These are phyloP conservation scores for Poterioochromonas sp. DNA, from an alignment of 352 stramenopile species.

Conservation along the genomic window DNA sequence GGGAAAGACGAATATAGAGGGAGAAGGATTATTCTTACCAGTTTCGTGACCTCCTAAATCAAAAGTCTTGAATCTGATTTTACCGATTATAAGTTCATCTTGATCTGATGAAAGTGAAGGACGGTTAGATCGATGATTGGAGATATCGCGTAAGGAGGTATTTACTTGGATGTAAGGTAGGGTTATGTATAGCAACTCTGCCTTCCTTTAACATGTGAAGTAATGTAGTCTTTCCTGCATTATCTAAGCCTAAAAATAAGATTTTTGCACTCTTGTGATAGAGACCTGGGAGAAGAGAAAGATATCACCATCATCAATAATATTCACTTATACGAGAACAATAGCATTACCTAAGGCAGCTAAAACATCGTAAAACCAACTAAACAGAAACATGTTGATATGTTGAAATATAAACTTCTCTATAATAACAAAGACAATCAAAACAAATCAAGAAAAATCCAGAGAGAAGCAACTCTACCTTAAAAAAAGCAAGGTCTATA, in stretches of 20 bases:
- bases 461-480: no score
- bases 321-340: neutral
- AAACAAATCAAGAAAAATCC: no score
- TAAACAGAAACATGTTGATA: conserved; percentile 88
- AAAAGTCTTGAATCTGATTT: conserved; percentile 98
- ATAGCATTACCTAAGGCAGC: conserved; percentile 68
- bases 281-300: conserved; percentile 68
- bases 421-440: no score
- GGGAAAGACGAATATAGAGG: neutral
- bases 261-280: conserved; percentile 99
- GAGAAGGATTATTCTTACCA: conserved; percentile 40
- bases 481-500: no score
- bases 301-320: neutral
- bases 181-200: conserved; percentile 85
- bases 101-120: conserved; percentile 21
- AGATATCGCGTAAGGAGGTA: neutral
- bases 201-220: conserved; percentile 99
- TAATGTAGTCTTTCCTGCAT: conserved; percentile 98
- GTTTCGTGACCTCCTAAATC: conserved; percentile 98
- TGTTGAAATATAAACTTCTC: no score
- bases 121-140: conserved; percentile 49
- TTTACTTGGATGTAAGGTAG: conserved; percentile 86
- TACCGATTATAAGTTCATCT: conserved; percentile 56
- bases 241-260: conserved; percentile 97
- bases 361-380: conserved; percentile 89